Evolutionary conservation across 495 filamentous ascomycete species (phyloP).

Genomic region (Talaromyces adpressus): DNA sequence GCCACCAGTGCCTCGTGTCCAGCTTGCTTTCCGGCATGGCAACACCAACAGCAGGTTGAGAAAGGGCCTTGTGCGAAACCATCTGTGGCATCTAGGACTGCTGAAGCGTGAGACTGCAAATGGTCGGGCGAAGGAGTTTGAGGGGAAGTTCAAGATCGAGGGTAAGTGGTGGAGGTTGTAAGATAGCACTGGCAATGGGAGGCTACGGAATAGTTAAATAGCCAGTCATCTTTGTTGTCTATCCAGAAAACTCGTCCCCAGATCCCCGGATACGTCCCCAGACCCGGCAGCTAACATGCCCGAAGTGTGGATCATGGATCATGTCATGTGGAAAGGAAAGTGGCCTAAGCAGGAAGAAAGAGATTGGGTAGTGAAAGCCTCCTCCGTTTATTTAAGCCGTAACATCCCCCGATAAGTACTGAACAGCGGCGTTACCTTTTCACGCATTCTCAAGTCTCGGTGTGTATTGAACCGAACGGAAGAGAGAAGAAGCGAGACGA

Average conservation of each 20-base stretch:
- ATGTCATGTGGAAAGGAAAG: not conserved
- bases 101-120: not conserved
- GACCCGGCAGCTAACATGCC: not conserved
- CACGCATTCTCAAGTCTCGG: not conserved
- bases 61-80: not conserved
- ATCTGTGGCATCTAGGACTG: not conserved
- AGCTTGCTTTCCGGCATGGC: not conserved
- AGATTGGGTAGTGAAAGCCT: not conserved
- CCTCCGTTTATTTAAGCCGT: not conserved
- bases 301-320: not conserved
- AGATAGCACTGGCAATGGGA: not conserved
- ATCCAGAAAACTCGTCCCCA: not conserved
- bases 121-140: not conserved
- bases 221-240: not conserved
- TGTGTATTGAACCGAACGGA: not conserved
- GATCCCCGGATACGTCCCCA: not conserved
- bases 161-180: not conserved
- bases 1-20: conserved; percentile 22
- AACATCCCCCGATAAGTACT: not conserved
- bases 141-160: not conserved
- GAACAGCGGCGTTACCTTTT: not conserved
- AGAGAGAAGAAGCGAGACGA: not conserved
- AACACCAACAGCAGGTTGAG: not conserved
- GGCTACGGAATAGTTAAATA: not conserved
- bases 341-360: not conserved